These are phyloP conservation scores for Pterocarpus macrocarpus DNA, from an alignment of 306 rosid genomes.

Conservation along the genomic window DNA sequence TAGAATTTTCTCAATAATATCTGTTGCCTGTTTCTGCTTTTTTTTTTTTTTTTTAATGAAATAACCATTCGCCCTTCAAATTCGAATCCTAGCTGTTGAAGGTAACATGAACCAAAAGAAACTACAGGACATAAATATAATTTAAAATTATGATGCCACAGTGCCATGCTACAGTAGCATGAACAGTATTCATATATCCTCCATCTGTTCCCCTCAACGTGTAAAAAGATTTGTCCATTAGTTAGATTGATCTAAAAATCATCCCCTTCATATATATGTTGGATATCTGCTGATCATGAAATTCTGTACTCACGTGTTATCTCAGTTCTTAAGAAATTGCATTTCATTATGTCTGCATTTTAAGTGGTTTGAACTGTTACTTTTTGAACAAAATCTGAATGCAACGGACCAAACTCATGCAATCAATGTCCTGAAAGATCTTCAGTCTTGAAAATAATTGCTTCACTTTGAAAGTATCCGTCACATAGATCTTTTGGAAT, in stretches of 20 bases:
- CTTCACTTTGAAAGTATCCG: no score
- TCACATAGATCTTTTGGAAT: neutral
- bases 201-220: neutral
- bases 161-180: neutral
- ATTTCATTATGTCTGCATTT: neutral
- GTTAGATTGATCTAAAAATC: no score
- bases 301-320: neutral
- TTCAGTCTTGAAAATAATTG: no score
- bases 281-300: neutral
- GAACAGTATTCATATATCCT: neutral
- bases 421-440: neutral
- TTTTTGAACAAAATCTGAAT: slow-evolving; percentile 3
- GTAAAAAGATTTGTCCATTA: no score
- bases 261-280: no score
- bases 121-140: neutral
- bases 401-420: slow-evolving; percentile 9
- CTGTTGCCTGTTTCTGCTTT: neutral
- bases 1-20: neutral
- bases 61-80: slow-evolving; percentile 2
- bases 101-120: slow-evolving; percentile 8
- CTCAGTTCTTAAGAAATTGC: neutral
- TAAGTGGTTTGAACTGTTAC: neutral
- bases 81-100: neutral
- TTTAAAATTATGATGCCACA: neutral
- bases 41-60: neutral